Percentiles rank a stretch among this genome's conserved stretches.
Conservation (phyloP, 768 basidiomycete species). For the Suillus alpinus region DNA sequence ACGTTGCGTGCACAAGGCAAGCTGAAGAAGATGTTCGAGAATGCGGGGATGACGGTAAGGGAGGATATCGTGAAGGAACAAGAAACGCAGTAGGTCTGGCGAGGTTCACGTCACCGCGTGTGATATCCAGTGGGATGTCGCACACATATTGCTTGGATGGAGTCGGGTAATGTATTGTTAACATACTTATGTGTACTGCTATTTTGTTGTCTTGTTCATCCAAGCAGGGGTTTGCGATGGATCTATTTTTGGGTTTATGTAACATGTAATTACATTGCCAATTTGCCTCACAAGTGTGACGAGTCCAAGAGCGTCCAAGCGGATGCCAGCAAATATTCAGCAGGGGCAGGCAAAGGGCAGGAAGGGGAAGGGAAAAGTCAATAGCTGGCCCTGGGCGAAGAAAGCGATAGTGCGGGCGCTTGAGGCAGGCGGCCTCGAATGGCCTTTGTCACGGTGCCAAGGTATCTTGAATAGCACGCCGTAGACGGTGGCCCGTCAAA, state of each 20-base stretch:
- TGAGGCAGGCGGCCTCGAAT: no score
- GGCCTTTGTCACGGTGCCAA: not conserved
- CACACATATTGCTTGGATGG: not conserved
- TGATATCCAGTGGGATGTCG: not conserved
- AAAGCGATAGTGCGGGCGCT: not conserved
- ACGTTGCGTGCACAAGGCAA: slow-evolving; percentile 43
- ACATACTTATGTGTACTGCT: not conserved
- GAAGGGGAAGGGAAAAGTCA: not conserved
- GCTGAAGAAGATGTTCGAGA: slow-evolving; percentile 43
- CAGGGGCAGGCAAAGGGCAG: not conserved
- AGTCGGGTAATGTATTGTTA: not conserved
- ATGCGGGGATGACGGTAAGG: slow-evolving; percentile 42
- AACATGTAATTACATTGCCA: not conserved
- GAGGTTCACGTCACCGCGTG: not conserved
- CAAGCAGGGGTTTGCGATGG: not conserved
- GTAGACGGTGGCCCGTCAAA: no score
- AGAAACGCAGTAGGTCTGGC: slow-evolving; percentile 2
- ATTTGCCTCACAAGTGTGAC: not conserved
- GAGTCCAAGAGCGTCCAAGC: not conserved
- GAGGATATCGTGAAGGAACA: slow-evolving; percentile 5
- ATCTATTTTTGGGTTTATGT: not conserved
- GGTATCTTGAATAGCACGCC: not conserved
- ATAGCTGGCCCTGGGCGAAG: not conserved
- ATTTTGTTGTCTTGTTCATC: not conserved
- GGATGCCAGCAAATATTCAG: not conserved